Percentiles rank a stretch among this genome's conserved stretches.
Evolutionary conservation across 2,329 filamentous ascomycete genomes (phyloP).

Genomic region (Trichoderma semiorbis): DNA sequence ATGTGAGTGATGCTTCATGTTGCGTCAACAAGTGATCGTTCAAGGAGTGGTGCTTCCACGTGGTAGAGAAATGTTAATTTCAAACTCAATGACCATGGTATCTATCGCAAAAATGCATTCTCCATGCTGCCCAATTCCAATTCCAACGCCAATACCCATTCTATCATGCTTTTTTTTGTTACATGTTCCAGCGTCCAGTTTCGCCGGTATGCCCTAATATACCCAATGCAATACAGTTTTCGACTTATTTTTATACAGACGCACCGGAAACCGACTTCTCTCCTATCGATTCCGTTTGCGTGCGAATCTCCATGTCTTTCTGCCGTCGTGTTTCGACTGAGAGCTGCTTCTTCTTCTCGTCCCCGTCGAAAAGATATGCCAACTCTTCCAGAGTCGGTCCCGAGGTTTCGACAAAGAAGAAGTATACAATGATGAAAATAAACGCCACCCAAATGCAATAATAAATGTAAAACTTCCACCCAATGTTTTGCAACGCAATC

Average conservation of each 20-base stretch:
- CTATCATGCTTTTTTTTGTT: background rate
- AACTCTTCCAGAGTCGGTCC: conserved; percentile 37
- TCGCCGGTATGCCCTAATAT: background rate
- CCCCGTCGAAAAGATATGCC: conserved; percentile 33
- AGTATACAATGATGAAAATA: conserved; percentile 37
- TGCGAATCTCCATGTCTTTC: conserved; percentile 13
- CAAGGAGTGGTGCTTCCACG: background rate
- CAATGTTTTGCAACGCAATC: conserved; percentile 35
- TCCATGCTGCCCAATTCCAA: background rate
- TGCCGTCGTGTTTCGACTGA: conserved; percentile 29
- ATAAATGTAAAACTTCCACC: conserved; percentile 42
- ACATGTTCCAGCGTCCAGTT: background rate
- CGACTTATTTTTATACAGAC: background rate
- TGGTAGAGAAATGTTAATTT: background rate
- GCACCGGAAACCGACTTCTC: conserved; percentile 13
- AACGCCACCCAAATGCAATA: conserved; percentile 40
- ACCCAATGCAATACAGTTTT: background rate
- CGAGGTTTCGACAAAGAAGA: conserved; percentile 39
- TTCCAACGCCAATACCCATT: background rate
- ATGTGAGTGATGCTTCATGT: background rate
- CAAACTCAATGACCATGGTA: background rate
- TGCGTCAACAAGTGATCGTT: too few relatives aligned
- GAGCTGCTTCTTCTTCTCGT: conserved; percentile 24
- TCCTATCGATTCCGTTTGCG: conserved; percentile 5
- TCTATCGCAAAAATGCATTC: background rate